These are phyloP conservation scores for Rubia peregrina DNA, from an alignment of 305 asterid genomes.

Conservation along the genomic window DNA sequence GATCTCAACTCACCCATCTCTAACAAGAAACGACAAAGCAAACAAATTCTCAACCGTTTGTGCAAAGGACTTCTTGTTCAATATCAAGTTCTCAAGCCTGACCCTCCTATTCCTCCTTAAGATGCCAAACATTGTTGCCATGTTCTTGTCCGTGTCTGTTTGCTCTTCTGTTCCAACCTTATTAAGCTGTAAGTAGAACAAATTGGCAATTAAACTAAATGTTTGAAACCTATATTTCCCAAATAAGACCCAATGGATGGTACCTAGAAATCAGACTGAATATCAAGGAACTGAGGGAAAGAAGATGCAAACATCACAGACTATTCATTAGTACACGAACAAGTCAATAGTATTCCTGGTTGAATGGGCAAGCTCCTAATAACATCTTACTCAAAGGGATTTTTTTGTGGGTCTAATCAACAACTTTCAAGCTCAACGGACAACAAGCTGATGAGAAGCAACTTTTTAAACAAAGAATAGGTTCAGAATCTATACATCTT, in stretches of 20 bases:
- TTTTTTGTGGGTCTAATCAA: background rate
- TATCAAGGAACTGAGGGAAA: background rate
- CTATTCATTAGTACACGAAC: background rate
- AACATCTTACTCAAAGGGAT: background rate
- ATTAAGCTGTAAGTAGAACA: conserved; percentile 46
- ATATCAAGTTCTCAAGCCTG: conserved; percentile 59
- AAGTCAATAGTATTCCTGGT: background rate
- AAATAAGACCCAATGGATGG: background rate
- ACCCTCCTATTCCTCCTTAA: conserved; percentile 53
- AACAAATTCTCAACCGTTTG: conserved; percentile 91
- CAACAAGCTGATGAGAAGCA: background rate
- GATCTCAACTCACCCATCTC: conserved; percentile 85
- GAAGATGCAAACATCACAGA: background rate
- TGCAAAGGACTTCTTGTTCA: conserved; percentile 69
- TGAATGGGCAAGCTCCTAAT: background rate
- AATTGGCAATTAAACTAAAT: background rate
- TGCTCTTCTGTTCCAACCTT: conserved; percentile 40
- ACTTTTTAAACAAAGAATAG: background rate
- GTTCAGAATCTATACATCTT: conserved; percentile 46
- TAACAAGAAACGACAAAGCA: conserved; percentile 78
- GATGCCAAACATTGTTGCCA: conserved; percentile 76
- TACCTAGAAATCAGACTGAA: background rate
- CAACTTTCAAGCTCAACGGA: background rate
- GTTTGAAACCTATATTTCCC: conserved; percentile 4
- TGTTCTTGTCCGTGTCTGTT: conserved; percentile 89